phyloP scores from a whole-genome alignment of 2,329 filamentous ascomycete genomes.

The Monosporascus sp. region DNA sequence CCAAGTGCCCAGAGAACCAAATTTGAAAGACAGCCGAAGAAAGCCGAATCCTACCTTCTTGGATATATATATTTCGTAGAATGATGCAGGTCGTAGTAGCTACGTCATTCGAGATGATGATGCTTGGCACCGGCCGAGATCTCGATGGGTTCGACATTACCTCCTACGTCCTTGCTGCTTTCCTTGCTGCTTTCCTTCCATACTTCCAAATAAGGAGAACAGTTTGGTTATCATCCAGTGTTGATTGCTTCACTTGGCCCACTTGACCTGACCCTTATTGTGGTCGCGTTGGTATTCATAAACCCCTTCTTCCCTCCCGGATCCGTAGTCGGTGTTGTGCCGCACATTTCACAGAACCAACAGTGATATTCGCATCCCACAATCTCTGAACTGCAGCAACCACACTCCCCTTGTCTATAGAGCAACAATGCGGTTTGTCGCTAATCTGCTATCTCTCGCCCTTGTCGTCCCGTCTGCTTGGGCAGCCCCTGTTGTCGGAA shows the following conservation, averaged over 20 bases:
- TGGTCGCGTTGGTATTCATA: neutral
- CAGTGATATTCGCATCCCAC: neutral
- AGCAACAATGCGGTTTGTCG: constrained; percentile 20
- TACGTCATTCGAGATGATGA: too few relatives aligned
- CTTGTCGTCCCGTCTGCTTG: constrained; percentile 13
- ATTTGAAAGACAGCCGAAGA: too few relatives aligned
- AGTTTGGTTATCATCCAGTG: neutral
- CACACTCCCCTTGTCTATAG: neutral
- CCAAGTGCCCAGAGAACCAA: too few relatives aligned
- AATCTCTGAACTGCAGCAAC: neutral
- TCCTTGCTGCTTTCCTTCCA: neutral
- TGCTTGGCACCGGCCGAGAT: too few relatives aligned
- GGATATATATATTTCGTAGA: too few relatives aligned
- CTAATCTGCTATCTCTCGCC: constrained; percentile 18
- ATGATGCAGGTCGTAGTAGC: too few relatives aligned
- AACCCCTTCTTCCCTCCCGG: neutral
- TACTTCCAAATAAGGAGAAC: neutral
- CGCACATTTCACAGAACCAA: neutral
- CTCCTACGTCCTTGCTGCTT: neutral
- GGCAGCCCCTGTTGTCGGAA: constrained; percentile 16
- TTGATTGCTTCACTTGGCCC: neutral
- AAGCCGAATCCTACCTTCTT: too few relatives aligned
- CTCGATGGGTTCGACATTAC: neutral
- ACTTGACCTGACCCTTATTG: neutral
- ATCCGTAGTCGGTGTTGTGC: neutral